Evolutionary conservation across 2,329 filamentous ascomycete species (phyloP).

Genomic region (Annulohypoxylon truncatum): DNA sequence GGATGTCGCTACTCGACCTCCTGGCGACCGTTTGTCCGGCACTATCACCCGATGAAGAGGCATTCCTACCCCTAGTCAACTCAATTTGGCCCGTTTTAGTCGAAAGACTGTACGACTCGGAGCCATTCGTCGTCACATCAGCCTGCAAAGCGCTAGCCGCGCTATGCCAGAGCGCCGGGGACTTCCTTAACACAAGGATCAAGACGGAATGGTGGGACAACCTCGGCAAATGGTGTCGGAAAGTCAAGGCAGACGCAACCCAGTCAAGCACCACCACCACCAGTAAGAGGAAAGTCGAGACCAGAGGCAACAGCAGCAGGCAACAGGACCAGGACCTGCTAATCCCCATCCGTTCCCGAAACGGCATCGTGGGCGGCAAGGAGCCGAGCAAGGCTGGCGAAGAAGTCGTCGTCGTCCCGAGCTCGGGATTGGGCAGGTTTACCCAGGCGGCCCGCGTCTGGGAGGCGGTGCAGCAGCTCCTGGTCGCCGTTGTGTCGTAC

Average conservation of each 20-base stretch:
- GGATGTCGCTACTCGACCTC: slow-evolving; percentile 81
- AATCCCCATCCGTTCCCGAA: slow-evolving; percentile 45
- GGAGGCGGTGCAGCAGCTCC: slow-evolving; percentile 68
- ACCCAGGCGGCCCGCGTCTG: slow-evolving; percentile 72
- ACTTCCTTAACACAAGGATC: slow-evolving; percentile 83
- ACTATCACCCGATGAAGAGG: slow-evolving; percentile 80
- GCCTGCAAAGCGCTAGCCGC: slow-evolving; percentile 75
- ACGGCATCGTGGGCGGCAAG: slow-evolving; percentile 41
- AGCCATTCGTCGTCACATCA: slow-evolving; percentile 75
- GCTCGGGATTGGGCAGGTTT: slow-evolving; percentile 65
- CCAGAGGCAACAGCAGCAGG: background rate
- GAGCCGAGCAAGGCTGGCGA: slow-evolving; percentile 29
- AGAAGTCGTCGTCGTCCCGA: slow-evolving; percentile 21
- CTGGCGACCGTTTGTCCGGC: slow-evolving; percentile 78
- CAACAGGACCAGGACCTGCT: slow-evolving; percentile 39
- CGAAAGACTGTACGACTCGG: slow-evolving; percentile 72
- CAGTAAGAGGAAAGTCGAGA: slow-evolving; percentile 19
- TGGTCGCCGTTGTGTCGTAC: slow-evolving; percentile 70
- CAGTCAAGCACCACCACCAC: too few relatives aligned
- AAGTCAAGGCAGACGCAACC: slow-evolving; percentile 56
- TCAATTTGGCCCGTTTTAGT: slow-evolving; percentile 88
- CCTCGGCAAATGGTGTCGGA: slow-evolving; percentile 62
- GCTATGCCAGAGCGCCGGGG: slow-evolving; percentile 78
- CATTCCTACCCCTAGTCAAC: slow-evolving; percentile 89
- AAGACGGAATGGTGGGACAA: slow-evolving; percentile 76